Percentiles rank a stretch among this genome's conserved stretches.
phyloP scores from a whole-genome alignment of 106 monocot genomes.

The Hemerocallis citrina region DNA sequence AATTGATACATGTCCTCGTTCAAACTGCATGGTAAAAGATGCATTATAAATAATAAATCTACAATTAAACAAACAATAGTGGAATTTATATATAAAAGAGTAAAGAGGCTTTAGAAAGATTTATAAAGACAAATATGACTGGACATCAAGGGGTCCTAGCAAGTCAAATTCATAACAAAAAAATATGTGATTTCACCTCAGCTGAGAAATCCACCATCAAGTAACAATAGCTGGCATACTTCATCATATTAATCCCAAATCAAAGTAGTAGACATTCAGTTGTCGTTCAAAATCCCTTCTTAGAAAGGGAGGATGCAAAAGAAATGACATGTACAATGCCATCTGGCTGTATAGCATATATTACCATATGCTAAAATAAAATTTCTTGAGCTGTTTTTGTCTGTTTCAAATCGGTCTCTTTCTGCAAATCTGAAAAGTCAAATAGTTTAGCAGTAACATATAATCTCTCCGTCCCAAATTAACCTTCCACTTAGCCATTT shows the following conservation, averaged over 20 bases:
- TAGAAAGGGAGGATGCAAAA: not conserved
- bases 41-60: too few species aligned
- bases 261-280: not conserved
- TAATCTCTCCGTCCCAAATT: not conserved
- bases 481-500: too few species aligned
- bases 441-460: not conserved
- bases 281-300: too few species aligned
- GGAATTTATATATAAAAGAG: too few species aligned
- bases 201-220: not conserved
- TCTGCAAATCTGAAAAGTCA: not conserved
- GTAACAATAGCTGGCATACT: too few species aligned
- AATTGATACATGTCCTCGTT: conserved; percentile 22
- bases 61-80: too few species aligned
- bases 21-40: conserved; percentile 30
- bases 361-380: too few species aligned
- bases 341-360: not conserved
- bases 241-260: not conserved
- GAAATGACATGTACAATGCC: not conserved
- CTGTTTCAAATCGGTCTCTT: too few species aligned
- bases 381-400: too few species aligned
- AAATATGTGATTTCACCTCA: not conserved
- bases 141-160: not conserved
- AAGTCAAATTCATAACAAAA: not conserved
- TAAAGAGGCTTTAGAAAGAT: not conserved
- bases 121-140: not conserved